Conservation (phyloP, 805 yeast species). For the Starmerella tilneyi region DNA sequence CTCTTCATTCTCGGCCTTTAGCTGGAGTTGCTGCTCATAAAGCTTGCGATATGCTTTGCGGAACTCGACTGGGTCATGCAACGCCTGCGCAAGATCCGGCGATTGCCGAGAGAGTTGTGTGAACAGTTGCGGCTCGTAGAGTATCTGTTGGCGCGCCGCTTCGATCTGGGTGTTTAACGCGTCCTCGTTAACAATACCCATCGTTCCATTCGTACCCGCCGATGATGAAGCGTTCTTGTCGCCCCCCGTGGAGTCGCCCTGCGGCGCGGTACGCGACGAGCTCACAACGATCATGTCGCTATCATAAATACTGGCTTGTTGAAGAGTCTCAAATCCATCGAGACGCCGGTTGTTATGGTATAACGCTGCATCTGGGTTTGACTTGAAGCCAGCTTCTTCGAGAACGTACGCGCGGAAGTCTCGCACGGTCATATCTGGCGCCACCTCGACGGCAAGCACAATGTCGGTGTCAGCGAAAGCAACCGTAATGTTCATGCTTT, state of each 20-base stretch:
- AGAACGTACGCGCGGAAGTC: conserved; percentile 68
- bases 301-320: conserved; percentile 41
- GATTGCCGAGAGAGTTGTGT: conserved; percentile 32
- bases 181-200: conserved; percentile 2
- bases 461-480: conserved; percentile 42
- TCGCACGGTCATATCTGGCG: conserved; percentile 48
- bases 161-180: conserved; percentile 25
- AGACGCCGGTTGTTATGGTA: conserved; percentile 40
- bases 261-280: background rate
- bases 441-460: conserved; percentile 49
- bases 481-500: conserved; percentile 44
- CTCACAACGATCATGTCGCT: conserved; percentile 42
- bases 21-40: conserved; percentile 36
- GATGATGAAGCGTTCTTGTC: no score
- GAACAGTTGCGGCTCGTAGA: conserved; percentile 30
- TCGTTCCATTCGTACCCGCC: background rate
- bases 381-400: conserved; percentile 50
- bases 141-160: conserved; percentile 31
- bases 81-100: conserved; percentile 41
- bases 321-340: conserved; percentile 34
- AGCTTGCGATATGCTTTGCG: conserved; percentile 36
- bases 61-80: conserved; percentile 44
- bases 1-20: conserved; percentile 43
- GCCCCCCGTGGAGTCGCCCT: no score
- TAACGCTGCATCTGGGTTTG: conserved; percentile 39